Evolutionary conservation across 2,329 filamentous ascomycete genomes (phyloP), one percentile per base, ranked within the genome.

Genomic region (Colletotrichum trifolii): DNA sequence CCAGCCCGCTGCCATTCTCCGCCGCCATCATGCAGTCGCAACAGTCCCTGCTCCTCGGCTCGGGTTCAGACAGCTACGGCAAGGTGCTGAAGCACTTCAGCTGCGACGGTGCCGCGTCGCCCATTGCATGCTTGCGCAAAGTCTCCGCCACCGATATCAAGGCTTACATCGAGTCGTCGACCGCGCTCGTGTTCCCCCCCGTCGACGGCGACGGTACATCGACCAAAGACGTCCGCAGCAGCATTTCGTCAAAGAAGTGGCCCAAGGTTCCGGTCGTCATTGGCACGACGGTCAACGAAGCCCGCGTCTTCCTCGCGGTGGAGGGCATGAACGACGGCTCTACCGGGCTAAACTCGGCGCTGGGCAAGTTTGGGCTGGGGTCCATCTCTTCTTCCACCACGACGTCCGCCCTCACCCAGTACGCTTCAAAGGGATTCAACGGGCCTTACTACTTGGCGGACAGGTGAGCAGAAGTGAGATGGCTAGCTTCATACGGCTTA

Each of bases 1-100:
- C 73, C 0, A 46, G 69, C 0, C 73, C 73, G 3, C 38, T 74
- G 2, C 74, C 74, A 13, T 66, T 66, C 52, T 40, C 58, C 9
- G 63, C 63, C 8, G 63, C 63, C 36, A 66, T 66, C 13, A 62
- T 66, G 63, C 33, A 63, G 42, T 66, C 63, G 36, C 63, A 66
- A 13, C 63, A 66, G 13, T 38, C 58, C 15, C 45, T 66, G 13
- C 63, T 66, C 15, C 2, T 66, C 1, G 63, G 63, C 5, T 63
- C 63, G 8, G 65, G 65, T 0, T 15, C 15, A 12, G 54, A 54
- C 33, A 67, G 56, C 48, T 67, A 65, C 17, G 13, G 46, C 2
- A 67, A 65, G 33, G 61, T 67, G 2, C 38, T 61, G 5, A 43
- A 57, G 45, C 42, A 60, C 2, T 60, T 67, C 52, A n/a, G 15